These are phyloP conservation scores for Monilinia fructicola DNA, from an alignment of 2,329 filamentous ascomycete species.

Conservation along the genomic window DNA sequence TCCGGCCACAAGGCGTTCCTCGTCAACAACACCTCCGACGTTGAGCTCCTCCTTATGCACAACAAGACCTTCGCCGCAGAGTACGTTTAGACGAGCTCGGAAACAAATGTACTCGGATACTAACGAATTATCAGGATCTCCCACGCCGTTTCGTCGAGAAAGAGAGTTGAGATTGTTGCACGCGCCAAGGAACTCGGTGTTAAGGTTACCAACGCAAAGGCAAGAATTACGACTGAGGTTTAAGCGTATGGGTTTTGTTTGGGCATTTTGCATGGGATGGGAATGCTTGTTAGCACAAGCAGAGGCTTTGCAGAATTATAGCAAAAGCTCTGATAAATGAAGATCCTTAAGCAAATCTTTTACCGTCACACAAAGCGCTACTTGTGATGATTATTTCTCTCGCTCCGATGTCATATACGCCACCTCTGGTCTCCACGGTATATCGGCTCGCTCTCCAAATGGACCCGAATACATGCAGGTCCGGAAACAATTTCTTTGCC, in stretches of 20 bases:
- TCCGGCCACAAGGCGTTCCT: conserved; percentile 99
- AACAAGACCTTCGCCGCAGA: conserved; percentile 98
- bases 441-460: not conserved
- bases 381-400: conserved; percentile 19
- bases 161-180: conserved; percentile 96
- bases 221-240: conserved; percentile 94
- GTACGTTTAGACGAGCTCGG: conserved; percentile 56
- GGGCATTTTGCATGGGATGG: conserved; percentile 40
- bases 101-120: not conserved
- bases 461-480: not conserved
- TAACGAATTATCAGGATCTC: conserved; percentile 68
- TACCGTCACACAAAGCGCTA: conserved; percentile 16
- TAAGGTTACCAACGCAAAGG: conserved; percentile 99
- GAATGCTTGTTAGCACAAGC: conserved; percentile 40
- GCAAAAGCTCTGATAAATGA: conserved; percentile 41
- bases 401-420: not conserved
- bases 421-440: conserved; percentile 4
- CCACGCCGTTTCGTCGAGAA: conserved; percentile 96
- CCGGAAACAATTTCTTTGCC: not conserved
- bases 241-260: conserved; percentile 45
- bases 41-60: conserved; percentile 99
- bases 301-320: conserved; percentile 39
- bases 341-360: conserved; percentile 31
- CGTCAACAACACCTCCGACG: conserved; percentile 92
- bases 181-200: conserved; percentile 97